Evolutionary conservation across 2,329 filamentous ascomycete genomes (phyloP), one percentile per base, ranked within the genome.

Genomic region (Beauveria pseudobassiana): DNA sequence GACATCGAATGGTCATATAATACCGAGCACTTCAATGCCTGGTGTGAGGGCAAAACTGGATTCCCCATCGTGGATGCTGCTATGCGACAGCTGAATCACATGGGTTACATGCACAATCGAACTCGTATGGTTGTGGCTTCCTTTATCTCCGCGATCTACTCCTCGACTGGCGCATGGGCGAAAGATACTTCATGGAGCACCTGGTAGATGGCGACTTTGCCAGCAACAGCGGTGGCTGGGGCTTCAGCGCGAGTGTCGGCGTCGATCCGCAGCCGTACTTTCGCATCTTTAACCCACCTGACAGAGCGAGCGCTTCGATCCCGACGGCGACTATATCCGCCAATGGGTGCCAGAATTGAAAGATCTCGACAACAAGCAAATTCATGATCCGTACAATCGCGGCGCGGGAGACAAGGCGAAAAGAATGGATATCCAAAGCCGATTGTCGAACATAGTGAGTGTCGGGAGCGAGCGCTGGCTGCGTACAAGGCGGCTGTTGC

Each of bases 251-350:
- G 5, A 84, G 81, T 20, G 87, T 87, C 0, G 89, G 90, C 1
- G 89, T 92, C 7, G 91, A 96, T 72, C 89, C 91, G 1, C 90
- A 96, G 73, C 91, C 92, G 0, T 96, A 96, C 71, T 96, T 96
- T 65, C 82, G 91, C 7, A 89, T 96, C 57, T 96, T 96, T 75
- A 96, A 96, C 68, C 92, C 92, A 0, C 72, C 50, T 75, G 90
- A 20, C 92, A 96, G 77, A 91, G 88, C 67, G 90, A 95, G 78
- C 93, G 89, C 74, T 96, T 96, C 67, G 92, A 96, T 70, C 77
- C 82, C 0, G 78, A 88, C 0, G 93, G 91, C 0, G 84, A 85
- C 18, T 96, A 93, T 71, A 96, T 96, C 61, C 81, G 89, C 43
- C 85, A 84, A 63, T 96, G 91, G 91, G 79, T 96, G 9, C 87